These are phyloP conservation scores for Caloboletus firmus DNA, from an alignment of 1,284 basidiomycete species.

Conservation along the genomic window DNA sequence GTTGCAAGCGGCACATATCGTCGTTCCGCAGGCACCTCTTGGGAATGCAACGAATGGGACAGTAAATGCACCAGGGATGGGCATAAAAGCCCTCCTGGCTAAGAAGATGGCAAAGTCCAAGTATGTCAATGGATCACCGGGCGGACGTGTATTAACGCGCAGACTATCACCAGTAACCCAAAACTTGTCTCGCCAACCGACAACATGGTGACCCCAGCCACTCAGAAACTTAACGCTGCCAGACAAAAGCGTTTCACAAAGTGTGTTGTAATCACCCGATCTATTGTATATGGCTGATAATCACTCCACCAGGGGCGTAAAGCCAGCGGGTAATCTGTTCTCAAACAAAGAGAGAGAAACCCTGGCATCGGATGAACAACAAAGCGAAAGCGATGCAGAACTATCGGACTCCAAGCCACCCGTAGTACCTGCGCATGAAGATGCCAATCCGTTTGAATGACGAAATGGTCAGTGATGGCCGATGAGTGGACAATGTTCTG, in stretches of 20 bases:
- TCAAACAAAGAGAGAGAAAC: constrained; percentile 40
- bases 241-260: constrained; percentile 92
- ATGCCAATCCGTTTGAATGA: constrained; percentile 60
- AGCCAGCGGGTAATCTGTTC: constrained; percentile 61
- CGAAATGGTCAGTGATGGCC: background rate
- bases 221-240: constrained; percentile 83
- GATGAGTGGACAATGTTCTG: constrained; percentile 12
- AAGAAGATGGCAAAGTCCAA: constrained; percentile 84
- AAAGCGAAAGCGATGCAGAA: constrained; percentile 28
- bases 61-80: constrained; percentile 67
- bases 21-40: constrained; percentile 76
- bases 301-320: constrained; percentile 45
- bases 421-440: constrained; percentile 38
- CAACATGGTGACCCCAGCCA: constrained; percentile 87
- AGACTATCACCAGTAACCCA: constrained; percentile 54
- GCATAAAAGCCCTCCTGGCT: constrained; percentile 82
- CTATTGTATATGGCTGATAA: constrained; percentile 8
- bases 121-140: constrained; percentile 47
- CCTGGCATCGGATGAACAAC: constrained; percentile 43
- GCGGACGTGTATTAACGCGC: constrained; percentile 3
- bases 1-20: constrained; percentile 72
- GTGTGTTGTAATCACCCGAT: constrained; percentile 47
- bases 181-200: constrained; percentile 89
- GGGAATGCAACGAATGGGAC: constrained; percentile 56
- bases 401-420: constrained; percentile 33